Conservation (phyloP, 306 rosid genomes). For the Vigna angularis region DNA sequence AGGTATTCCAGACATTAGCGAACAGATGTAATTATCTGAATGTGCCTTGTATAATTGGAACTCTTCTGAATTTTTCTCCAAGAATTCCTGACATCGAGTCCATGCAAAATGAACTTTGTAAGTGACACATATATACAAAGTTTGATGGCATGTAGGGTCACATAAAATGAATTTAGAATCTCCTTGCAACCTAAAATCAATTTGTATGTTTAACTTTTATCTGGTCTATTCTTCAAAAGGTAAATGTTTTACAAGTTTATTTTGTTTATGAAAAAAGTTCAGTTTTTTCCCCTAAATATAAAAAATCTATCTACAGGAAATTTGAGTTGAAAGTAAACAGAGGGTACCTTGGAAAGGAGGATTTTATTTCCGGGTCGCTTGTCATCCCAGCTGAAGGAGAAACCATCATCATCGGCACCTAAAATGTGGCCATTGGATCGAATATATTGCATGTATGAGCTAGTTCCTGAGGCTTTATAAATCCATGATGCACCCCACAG, state of each 20-base stretch:
- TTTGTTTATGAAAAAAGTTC: neutral
- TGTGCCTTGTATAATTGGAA: conserved; percentile 77
- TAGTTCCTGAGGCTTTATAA: conserved; percentile 68
- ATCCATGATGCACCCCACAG: conserved; percentile 97
- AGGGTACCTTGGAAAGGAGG: conserved; percentile 76
- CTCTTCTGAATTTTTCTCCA: conserved; percentile 59
- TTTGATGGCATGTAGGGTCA: neutral
- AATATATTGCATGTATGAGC: conserved; percentile 64
- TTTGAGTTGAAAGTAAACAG: neutral
- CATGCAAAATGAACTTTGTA: conserved; percentile 10
- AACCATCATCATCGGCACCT: conserved; percentile 82
- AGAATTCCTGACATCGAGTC: conserved; percentile 57
- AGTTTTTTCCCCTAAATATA: no score
- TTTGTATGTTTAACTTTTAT: neutral
- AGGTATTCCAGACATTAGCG: conserved; percentile 71
- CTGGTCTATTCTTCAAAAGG: no score
- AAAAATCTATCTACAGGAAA: no score
- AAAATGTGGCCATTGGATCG: conserved; percentile 78
- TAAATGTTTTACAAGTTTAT: no score
- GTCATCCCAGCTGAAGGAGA: conserved; percentile 91
- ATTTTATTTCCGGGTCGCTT: conserved; percentile 87
- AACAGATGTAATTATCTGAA: conserved; percentile 82
- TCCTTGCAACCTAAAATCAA: no score
- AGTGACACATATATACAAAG: neutral
- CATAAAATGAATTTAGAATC: neutral